Conservation (phyloP, 352 stramenopile species). For the Phytophthora cajani region DNA sequence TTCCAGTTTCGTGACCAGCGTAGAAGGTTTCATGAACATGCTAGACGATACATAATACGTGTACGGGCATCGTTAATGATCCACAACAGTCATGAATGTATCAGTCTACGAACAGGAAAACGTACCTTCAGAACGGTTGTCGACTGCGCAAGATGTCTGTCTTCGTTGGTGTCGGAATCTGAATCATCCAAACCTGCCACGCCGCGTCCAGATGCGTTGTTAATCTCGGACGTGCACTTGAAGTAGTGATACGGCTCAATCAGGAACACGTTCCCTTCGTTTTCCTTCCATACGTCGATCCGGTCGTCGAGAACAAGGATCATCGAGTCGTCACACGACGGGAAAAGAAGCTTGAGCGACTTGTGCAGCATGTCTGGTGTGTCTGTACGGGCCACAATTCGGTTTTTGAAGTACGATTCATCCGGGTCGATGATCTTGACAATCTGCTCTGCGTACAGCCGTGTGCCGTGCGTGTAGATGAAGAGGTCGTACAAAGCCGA, state of each 20-base stretch:
- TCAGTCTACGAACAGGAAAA: not conserved
- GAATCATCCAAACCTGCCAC: slow-evolving; percentile 50
- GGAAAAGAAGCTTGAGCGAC: slow-evolving; percentile 87
- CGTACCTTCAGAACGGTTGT: slow-evolving; percentile 65
- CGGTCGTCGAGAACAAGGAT: slow-evolving; percentile 87
- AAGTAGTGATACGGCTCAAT: slow-evolving; percentile 89
- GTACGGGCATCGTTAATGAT: slow-evolving; percentile 3
- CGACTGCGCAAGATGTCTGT: slow-evolving; percentile 65
- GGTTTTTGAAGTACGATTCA: slow-evolving; percentile 82
- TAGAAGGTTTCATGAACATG: slow-evolving; percentile 74
- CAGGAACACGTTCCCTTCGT: slow-evolving; percentile 86
- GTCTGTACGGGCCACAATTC: slow-evolving; percentile 88
- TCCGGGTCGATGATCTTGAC: slow-evolving; percentile 92
- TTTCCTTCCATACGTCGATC: slow-evolving; percentile 90
- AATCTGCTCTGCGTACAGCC: slow-evolving; percentile 95
- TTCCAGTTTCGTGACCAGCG: slow-evolving; percentile 48
- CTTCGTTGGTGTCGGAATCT: slow-evolving; percentile 30
- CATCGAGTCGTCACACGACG: slow-evolving; percentile 88
- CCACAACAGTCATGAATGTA: not conserved
- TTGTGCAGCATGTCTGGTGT: slow-evolving; percentile 89
- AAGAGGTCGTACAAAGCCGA: slow-evolving; percentile 92
- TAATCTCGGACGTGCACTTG: slow-evolving; percentile 83
- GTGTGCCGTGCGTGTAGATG: slow-evolving; percentile 96
- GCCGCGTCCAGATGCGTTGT: slow-evolving; percentile 75
- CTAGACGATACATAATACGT: slow-evolving; percentile 22